phyloP scores from a whole-genome alignment of 2,329 filamentous ascomycete species.

The Arthrobotrys iridis region DNA sequence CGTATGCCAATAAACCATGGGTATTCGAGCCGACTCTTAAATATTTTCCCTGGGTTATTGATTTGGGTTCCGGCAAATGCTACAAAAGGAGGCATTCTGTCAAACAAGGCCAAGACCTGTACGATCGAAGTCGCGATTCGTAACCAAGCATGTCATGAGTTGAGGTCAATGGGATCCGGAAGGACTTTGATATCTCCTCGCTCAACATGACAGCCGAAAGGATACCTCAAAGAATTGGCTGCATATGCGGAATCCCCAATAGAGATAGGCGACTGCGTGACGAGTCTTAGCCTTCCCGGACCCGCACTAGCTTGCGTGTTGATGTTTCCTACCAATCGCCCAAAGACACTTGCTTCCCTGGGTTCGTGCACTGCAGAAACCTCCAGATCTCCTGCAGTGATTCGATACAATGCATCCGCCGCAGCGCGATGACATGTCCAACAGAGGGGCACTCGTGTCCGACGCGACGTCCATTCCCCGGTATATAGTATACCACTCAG shows the following conservation, averaged over 20 bases:
- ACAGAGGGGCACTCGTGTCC: conserved; percentile 16
- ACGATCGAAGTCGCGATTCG: no score
- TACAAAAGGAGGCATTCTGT: no score
- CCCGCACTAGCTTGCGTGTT: conserved; percentile 17
- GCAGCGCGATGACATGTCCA: conserved; percentile 15
- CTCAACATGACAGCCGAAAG: no score
- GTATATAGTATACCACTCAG: background rate
- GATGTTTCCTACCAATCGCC: conserved; percentile 26
- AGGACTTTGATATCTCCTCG: no score
- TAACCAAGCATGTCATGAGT: no score
- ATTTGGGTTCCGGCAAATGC: no score
- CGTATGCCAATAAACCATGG: no score
- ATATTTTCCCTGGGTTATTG: no score
- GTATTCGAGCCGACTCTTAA: no score
- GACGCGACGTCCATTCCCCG: background rate
- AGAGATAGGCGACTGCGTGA: conserved; percentile 1
- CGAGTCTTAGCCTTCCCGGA: conserved; percentile 5
- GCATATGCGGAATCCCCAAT: conserved; percentile 9
- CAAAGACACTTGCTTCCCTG: conserved; percentile 23
- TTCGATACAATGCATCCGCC: conserved; percentile 8
- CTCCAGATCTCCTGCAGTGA: conserved; percentile 15
- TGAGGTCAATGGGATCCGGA: no score
- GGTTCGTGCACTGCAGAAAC: conserved; percentile 1
- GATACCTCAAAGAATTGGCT: background rate
- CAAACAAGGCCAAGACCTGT: no score